Conservation (phyloP, 108 stramenopile genomes). For the Cyclotella distinguenda region DNA sequence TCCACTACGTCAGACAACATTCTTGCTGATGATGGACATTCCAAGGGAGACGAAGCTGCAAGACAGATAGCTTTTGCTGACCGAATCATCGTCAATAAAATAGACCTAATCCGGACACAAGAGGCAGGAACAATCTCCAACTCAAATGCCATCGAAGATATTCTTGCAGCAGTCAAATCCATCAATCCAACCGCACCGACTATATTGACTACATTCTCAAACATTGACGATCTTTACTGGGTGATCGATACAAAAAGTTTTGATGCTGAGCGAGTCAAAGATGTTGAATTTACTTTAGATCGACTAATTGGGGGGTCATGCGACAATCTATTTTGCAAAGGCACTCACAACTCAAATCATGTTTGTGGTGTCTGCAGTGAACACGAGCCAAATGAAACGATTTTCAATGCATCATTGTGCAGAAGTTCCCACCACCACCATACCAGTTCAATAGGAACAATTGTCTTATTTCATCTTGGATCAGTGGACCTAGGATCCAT, state of each 20-base stretch:
- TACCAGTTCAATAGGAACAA: constrained; percentile 64
- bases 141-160: constrained; percentile 3
- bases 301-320: constrained; percentile 5
- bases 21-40: neutral
- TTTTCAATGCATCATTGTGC: neutral
- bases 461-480: constrained; percentile 53
- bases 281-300: constrained; percentile 36
- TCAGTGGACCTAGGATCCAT: constrained; percentile 55
- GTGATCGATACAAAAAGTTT: constrained; percentile 89
- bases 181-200: constrained; percentile 92
- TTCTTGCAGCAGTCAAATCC: constrained; percentile 41
- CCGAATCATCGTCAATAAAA: constrained; percentile 82
- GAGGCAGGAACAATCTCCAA: neutral
- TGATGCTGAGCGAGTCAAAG: constrained; percentile 52
- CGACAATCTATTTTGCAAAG: constrained; percentile 2
- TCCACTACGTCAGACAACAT: constrained; percentile 4
- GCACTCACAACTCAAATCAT: constrained; percentile 9
- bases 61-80: constrained; percentile 91
- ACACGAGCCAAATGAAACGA: neutral
- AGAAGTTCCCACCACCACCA: constrained; percentile 45
- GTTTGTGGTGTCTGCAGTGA: constrained; percentile 28
- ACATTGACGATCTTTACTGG: constrained; percentile 80
- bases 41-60: constrained; percentile 73
- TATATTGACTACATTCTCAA: constrained; percentile 64
- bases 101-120: constrained; percentile 53